Evolutionary conservation across 495 filamentous ascomycete genomes (phyloP).

Genomic region (Hypomontagnella submonticulosa): DNA sequence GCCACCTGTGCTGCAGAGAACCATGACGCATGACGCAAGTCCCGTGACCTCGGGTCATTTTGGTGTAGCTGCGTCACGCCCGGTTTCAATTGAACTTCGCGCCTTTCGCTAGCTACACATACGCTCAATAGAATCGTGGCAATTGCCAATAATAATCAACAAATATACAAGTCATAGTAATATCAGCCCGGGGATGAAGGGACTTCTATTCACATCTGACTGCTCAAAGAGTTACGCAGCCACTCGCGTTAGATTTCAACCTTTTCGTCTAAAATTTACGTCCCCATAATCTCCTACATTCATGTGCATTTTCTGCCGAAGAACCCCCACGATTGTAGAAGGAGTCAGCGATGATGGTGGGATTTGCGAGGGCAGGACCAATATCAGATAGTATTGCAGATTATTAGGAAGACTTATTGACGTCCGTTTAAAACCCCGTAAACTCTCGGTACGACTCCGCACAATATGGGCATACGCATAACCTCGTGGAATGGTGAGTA

Average conservation of each 20-base stretch:
- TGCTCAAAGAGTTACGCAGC: no score
- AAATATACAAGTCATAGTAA: background rate
- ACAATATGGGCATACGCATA: constrained; percentile 47
- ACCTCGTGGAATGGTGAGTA: constrained; percentile 52
- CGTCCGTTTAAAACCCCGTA: no score
- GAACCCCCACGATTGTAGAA: background rate
- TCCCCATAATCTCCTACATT: no score
- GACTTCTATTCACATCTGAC: no score
- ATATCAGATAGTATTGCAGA: no score
- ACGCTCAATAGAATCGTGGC: background rate
- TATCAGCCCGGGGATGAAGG: no score
- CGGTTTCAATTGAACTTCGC: constrained; percentile 36
- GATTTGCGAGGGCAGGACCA: no score
- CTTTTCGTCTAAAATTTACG: no score
- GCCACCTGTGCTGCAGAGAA: background rate
- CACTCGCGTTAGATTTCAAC: no score
- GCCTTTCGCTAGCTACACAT: constrained; percentile 31
- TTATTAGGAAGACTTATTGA: no score
- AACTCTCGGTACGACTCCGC: no score
- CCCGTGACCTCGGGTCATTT: constrained; percentile 48
- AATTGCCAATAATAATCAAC: constrained; percentile 3
- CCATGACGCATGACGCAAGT: constrained; percentile 27
- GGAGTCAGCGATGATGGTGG: constrained; percentile 7
- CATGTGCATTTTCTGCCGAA: no score
- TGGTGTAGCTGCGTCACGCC: constrained; percentile 35